These are phyloP conservation scores for Aureoboletus auriporus DNA, from an alignment of 768 basidiomycete species.

Conservation along the genomic window DNA sequence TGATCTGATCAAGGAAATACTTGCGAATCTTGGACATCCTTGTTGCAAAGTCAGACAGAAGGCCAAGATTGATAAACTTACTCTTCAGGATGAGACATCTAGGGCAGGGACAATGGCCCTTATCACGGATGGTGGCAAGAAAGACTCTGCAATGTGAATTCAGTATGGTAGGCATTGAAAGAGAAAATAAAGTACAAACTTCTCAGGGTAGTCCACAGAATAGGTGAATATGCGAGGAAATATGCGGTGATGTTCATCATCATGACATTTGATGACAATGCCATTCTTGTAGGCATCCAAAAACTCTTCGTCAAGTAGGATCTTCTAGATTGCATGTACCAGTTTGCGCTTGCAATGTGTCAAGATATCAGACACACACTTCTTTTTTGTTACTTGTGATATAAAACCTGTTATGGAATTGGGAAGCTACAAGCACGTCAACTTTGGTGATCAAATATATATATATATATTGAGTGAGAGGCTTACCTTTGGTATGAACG, in stretches of 20 bases:
- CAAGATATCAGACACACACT: not conserved
- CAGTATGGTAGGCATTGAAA: not conserved
- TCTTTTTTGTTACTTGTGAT: not conserved
- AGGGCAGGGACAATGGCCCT: constrained; percentile 30
- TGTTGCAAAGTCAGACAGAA: constrained; percentile 1
- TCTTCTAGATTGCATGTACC: constrained; percentile 3
- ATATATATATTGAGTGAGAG: too few species aligned
- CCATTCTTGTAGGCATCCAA: constrained; percentile 20
- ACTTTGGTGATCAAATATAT: too few species aligned
- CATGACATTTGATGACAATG: constrained; percentile 18
- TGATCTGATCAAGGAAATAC: constrained; percentile 1
- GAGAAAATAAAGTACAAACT: constrained; percentile 18
- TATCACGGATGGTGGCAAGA: constrained; percentile 24
- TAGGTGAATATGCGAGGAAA: constrained; percentile 32
- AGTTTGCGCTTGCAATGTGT: constrained; percentile 5
- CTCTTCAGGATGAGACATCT: constrained; percentile 19
- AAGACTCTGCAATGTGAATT: constrained; percentile 14
- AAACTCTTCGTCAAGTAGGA: constrained; percentile 15
- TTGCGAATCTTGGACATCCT: not conserved
- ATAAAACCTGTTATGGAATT: not conserved
- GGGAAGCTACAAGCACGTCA: not conserved
- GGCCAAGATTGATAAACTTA: constrained; percentile 13
- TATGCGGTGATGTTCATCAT: constrained; percentile 16
- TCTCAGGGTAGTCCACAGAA: constrained; percentile 36
- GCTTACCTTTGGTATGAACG: constrained; percentile 1